phyloP scores from a whole-genome alignment of 2,329 filamentous ascomycete genomes.

The Cercospora sp. region DNA sequence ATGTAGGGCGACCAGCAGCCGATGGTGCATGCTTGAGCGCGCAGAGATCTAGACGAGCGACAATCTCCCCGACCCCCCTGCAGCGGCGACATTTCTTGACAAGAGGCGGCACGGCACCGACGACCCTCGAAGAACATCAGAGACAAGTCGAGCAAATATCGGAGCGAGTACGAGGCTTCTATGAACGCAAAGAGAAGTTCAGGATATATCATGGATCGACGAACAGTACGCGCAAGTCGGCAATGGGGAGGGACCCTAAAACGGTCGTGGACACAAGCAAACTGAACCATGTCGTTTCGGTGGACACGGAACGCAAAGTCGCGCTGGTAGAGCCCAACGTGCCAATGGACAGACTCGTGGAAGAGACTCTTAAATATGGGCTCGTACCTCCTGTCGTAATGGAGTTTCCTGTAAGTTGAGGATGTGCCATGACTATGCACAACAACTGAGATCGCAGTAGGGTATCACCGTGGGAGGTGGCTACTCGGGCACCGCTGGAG shows the following conservation, averaged over 20 bases:
- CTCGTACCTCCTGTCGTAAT: constrained; percentile 67
- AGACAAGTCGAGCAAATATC: constrained; percentile 49
- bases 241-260: constrained; percentile 35
- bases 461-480: constrained; percentile 69
- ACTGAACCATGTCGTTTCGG: constrained; percentile 62
- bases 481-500: constrained; percentile 67
- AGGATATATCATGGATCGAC: constrained; percentile 77
- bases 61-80: not conserved
- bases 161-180: constrained; percentile 51
- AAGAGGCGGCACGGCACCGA: constrained; percentile 27
- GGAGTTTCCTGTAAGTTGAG: constrained; percentile 60
- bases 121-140: constrained; percentile 26
- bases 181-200: constrained; percentile 60
- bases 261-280: constrained; percentile 65
- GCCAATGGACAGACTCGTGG: constrained; percentile 64
- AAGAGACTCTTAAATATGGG: constrained; percentile 56
- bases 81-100: constrained; percentile 18
- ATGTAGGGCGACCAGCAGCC: not conserved
- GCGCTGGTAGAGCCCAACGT: constrained; percentile 72
- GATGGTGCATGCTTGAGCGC: not conserved
- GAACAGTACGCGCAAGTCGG: constrained; percentile 66
- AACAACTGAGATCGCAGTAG: constrained; percentile 5
- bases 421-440: not conserved
- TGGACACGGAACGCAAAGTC: constrained; percentile 57
- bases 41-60: not conserved